Percentiles rank a stretch among this genome's conserved stretches.
Conservation (phyloP, 176 grass and related monocot species). For the Echinochloa phyllopogon region DNA sequence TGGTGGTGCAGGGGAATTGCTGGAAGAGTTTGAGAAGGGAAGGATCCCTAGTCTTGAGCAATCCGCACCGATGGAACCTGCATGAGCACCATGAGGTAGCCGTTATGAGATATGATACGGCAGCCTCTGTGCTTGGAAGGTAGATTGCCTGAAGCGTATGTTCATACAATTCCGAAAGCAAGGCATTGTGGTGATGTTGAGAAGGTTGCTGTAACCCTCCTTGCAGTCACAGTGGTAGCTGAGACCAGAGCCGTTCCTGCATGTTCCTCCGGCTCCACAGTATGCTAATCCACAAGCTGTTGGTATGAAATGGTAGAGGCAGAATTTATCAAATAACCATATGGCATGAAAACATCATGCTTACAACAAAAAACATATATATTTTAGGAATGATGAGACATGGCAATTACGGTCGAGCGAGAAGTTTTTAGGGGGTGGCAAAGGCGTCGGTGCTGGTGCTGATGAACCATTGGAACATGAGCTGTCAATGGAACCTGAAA, state of each 20-base stretch:
- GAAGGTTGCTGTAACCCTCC: constrained; percentile 75
- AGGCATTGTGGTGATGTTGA: constrained; percentile 70
- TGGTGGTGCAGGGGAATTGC: constrained; percentile 40
- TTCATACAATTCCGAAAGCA: constrained; percentile 76
- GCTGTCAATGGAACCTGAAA: constrained; percentile 74
- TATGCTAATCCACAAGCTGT: constrained; percentile 75
- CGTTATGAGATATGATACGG: not conserved
- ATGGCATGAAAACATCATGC: not conserved
- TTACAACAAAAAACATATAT: not conserved
- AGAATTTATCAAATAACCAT: not conserved
- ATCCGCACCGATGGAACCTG: constrained; percentile 79
- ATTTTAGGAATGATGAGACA: not conserved
- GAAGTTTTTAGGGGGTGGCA: constrained; percentile 45
- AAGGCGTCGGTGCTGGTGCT: constrained; percentile 33
- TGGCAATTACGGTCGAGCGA: constrained; percentile 69
- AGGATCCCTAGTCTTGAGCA: constrained; percentile 64
- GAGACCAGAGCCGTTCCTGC: constrained; percentile 57
- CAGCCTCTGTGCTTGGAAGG: not conserved
- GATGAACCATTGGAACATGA: constrained; percentile 55
- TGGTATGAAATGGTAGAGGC: not conserved
- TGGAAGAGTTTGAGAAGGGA: constrained; percentile 54
- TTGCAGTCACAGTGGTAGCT: constrained; percentile 68
- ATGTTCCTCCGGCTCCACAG: constrained; percentile 65
- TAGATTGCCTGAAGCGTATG: not conserved
- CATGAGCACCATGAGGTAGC: not conserved